Conservation (phyloP, 495 filamentous ascomycete species). For the Rhypophila decipiens region DNA sequence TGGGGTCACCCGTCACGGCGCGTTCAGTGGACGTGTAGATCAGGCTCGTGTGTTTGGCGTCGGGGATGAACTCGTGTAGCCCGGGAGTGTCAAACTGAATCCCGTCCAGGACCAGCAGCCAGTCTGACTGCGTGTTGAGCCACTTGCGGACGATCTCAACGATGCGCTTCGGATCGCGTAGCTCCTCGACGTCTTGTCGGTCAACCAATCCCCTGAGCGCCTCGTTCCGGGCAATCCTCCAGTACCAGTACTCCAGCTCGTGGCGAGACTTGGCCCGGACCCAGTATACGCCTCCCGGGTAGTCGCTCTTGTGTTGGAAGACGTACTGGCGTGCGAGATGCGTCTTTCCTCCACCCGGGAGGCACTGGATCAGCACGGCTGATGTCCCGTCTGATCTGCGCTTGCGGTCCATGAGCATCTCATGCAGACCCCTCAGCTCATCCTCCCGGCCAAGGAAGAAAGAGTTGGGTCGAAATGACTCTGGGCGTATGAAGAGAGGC, state of each 20-base stretch:
- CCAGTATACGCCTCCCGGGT: conserved; percentile 76
- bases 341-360: conserved; percentile 75
- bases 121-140: conserved; percentile 63
- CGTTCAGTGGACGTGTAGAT: conserved; percentile 72
- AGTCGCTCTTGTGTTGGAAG: conserved; percentile 58
- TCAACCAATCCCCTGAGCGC: conserved; percentile 43
- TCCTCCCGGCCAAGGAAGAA: conserved; percentile 69
- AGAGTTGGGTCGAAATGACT: conserved; percentile 71
- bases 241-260: conserved; percentile 61
- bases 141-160: conserved; percentile 59
- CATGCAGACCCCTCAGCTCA: conserved; percentile 62
- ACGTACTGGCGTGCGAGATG: conserved; percentile 80
- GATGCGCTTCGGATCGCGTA: conserved; percentile 46
- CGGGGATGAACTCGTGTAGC: conserved; percentile 62
- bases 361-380: conserved; percentile 63
- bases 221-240: conserved; percentile 66
- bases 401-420: conserved; percentile 58
- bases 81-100: conserved; percentile 60
- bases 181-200: conserved; percentile 23
- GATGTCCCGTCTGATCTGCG: conserved; percentile 56
- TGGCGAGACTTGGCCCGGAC: conserved; percentile 60
- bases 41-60: conserved; percentile 59
- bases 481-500: conserved; percentile 61
- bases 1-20: conserved; percentile 58
- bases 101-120: conserved; percentile 74